Evolutionary conservation across 2,329 filamentous ascomycete species (phyloP).

Genomic region (Trichoderma sp.): DNA sequence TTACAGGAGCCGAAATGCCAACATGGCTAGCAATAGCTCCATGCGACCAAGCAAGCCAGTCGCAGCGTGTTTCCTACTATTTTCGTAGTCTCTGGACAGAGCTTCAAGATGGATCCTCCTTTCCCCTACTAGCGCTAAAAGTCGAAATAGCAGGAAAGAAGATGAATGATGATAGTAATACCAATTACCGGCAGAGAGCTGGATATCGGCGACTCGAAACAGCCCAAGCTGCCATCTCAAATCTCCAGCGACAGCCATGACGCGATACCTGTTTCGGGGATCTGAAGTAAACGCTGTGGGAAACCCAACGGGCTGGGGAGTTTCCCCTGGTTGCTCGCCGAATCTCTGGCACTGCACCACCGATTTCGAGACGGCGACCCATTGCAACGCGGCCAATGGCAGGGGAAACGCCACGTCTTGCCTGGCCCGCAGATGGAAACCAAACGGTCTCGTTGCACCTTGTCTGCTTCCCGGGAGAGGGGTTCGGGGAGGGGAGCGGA

Average conservation of each 20-base stretch:
- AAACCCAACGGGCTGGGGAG: conserved; percentile 3
- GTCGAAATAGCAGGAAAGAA: background rate
- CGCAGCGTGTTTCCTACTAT: background rate
- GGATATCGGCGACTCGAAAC: conserved; percentile 1
- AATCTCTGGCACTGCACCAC: conserved; percentile 19
- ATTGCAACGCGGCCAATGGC: conserved; percentile 13
- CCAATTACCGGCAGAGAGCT: background rate
- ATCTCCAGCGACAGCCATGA: conserved; percentile 16
- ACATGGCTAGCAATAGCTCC: conserved; percentile 4
- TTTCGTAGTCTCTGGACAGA: background rate
- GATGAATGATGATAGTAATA: background rate
- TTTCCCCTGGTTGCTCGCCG: conserved; percentile 19
- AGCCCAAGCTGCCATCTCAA: background rate
- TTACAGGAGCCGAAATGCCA: conserved; percentile 7
- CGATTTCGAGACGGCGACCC: conserved; percentile 16
- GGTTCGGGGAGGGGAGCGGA: conserved; percentile 8
- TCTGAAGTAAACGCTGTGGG: background rate
- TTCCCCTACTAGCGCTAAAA: background rate
- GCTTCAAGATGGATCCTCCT: background rate
- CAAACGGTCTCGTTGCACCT: conserved; percentile 16
- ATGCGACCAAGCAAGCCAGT: background rate
- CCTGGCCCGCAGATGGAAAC: conserved; percentile 10
- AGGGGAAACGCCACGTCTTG: conserved; percentile 17
- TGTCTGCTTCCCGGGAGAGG: conserved; percentile 19
- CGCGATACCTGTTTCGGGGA: conserved; percentile 17